A percentile compares a stretch with the other conserved stretches of the same genome.
phyloP scores from a whole-genome alignment of 306 rosid species.

The Cucurbita moschata region DNA sequence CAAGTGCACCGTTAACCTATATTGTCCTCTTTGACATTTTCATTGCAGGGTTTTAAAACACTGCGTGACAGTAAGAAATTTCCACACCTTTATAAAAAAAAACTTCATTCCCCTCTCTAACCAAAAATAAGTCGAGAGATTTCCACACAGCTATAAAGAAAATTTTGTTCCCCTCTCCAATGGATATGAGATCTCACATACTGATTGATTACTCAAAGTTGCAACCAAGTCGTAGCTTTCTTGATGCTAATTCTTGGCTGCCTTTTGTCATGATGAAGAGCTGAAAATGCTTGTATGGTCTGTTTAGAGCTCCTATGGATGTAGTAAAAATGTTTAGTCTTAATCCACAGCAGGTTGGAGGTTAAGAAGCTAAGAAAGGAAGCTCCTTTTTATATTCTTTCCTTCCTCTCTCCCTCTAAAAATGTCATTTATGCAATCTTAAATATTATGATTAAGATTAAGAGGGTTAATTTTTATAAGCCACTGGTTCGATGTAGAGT shows the following conservation, averaged over 20 bases:
- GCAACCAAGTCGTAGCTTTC: slow-evolving; percentile 15
- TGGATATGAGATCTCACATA: slow-evolving; percentile 11
- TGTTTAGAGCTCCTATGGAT: not conserved
- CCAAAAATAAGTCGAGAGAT: too few relatives aligned
- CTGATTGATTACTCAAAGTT: slow-evolving; percentile 46
- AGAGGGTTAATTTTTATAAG: not conserved
- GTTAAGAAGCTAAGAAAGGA: not conserved
- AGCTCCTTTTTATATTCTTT: not conserved
- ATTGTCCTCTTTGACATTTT: too few relatives aligned
- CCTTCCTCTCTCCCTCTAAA: not conserved
- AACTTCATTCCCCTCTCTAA: too few relatives aligned
- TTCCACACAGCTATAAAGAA: too few relatives aligned
- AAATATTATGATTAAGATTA: not conserved
- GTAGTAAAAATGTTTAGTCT: not conserved
- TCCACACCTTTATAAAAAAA: too few relatives aligned
- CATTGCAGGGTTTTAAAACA: too few relatives aligned
- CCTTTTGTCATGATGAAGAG: too few relatives aligned
- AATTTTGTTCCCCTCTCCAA: too few relatives aligned
- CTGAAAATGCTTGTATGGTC: not conserved
- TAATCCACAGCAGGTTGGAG: not conserved
- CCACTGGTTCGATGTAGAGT: not conserved
- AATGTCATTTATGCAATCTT: not conserved
- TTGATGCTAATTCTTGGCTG: not conserved
- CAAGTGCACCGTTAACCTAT: too few relatives aligned
- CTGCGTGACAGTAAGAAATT: too few relatives aligned